Base-by-base conservation (phyloP, 345 rosid species). In the Noccaea bulbosa region DNA sequence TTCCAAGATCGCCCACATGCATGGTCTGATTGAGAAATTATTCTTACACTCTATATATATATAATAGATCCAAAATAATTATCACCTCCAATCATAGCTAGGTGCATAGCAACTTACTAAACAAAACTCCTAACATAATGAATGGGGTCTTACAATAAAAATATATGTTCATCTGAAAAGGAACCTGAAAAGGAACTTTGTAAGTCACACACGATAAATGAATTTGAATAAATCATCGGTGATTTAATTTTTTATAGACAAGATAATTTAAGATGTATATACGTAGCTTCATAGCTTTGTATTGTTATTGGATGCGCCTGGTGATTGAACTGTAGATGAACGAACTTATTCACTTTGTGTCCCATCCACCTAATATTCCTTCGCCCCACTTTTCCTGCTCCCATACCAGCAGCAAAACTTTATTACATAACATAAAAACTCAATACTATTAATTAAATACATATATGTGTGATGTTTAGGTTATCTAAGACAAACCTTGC, bases 291-390 rank as follows among this genome's bases (percentile, higher is more conserved):
- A 35, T 22, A 71, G 69, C 9, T 71, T 41, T 32, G 66, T 50
- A 60, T 51, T 5, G 37, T 15, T 22, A 47, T 65, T 64, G 38
- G 60, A 65, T 57, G 65, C 46, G 32, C 30, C n/a, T 57, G 50
- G 77, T 57, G 71, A 65, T n/a, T 17, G 62, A 47, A 49, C 71
- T 55, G 71, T 64, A 38, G 44, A 47, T 65, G 77, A 48, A 65
- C 66, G 77, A 73, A 73, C 71, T 57, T 73, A 65, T 65, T 73
- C 60, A 51, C 68, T 74, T 59, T 67, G 78, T 74, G 78, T 74
- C 78, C 48, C 73, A 74, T 74, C 73, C 62, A 74, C 62, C 49
- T 17, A 43, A 67, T 73, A 73, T 67, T 59, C 68, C 14, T 48
- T 51, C 16, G 67, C 33, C 62, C 72, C 72, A 49, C 67, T 58